A percentile compares a stretch with the other conserved stretches of the same genome.
phyloP scores from a whole-genome alignment of 1,139 yeast genomes.

The Scheffersomyces insectosa region DNA sequence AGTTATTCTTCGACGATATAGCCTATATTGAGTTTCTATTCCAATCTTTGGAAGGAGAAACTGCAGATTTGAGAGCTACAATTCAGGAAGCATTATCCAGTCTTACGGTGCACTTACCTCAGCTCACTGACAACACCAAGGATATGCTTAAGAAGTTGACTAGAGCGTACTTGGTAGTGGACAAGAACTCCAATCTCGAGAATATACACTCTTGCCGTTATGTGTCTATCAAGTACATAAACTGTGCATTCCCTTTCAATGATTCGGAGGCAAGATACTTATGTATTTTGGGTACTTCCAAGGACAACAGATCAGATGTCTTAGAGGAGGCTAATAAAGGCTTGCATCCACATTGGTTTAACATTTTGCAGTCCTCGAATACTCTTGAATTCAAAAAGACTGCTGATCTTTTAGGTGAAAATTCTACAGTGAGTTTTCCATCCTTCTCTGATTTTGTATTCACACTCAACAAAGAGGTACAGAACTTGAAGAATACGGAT shows the following conservation, averaged over 20 bases:
- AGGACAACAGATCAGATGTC: conserved; percentile 64
- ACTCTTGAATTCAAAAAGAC: conserved; percentile 44
- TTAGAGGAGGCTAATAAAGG: conserved; percentile 84
- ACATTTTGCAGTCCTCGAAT: conserved; percentile 38
- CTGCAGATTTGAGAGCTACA: conserved; percentile 60
- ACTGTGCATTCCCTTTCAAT: conserved; percentile 64
- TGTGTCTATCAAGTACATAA: conserved; percentile 65
- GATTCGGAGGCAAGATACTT: conserved; percentile 70
- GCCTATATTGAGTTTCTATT: conserved; percentile 65
- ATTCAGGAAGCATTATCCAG: conserved; percentile 74
- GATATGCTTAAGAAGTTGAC: conserved; percentile 45
- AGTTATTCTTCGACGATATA: conserved; percentile 45
- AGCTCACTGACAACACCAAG: conserved; percentile 40
- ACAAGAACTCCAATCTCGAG: conserved; percentile 15
- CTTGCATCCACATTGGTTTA: conserved; percentile 74
- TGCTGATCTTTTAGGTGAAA: conserved; percentile 37
- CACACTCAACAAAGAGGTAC: conserved; percentile 28
- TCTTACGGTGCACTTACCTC: conserved; percentile 50
- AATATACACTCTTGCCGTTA: conserved; percentile 50
- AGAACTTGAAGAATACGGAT: conserved; percentile 13
- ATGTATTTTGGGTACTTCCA: conserved; percentile 64
- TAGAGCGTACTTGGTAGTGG: conserved; percentile 33
- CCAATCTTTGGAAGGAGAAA: conserved; percentile 69
- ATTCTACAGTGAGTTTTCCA: conserved; percentile 44
- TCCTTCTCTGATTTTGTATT: conserved; percentile 33